Evolutionary conservation across 768 basidiomycete species (phyloP).

Genomic region (Amanita subjunquillea): DNA sequence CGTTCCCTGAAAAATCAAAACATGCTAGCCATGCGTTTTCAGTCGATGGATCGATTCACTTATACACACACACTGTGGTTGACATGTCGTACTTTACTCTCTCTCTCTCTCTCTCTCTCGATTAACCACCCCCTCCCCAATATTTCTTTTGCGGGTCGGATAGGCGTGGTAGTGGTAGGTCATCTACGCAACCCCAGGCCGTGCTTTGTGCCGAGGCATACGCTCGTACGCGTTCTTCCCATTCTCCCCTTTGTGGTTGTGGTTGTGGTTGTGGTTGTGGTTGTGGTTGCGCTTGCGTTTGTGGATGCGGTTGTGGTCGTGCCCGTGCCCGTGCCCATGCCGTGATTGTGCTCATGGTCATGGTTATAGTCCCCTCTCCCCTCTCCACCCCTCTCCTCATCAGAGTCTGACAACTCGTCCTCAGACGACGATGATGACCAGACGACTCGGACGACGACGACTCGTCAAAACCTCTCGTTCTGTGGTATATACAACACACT

Average conservation of each 20-base stretch:
- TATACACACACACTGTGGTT: too few relatives aligned
- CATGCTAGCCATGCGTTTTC: too few relatives aligned
- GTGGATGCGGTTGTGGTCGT: not conserved
- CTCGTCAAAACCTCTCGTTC: constrained; percentile 70
- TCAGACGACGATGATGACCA: constrained; percentile 8
- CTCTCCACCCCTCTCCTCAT: not conserved
- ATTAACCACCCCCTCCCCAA: too few relatives aligned
- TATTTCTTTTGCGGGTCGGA: too few relatives aligned
- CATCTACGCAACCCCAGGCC: too few relatives aligned
- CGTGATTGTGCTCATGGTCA: not conserved
- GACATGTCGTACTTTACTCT: too few relatives aligned
- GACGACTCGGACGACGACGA: constrained; percentile 60
- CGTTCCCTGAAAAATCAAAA: too few relatives aligned
- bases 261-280: not conserved
- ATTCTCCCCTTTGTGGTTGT: not conserved
- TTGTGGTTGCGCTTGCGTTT: not conserved
- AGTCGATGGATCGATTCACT: too few relatives aligned
- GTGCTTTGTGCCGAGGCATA: not conserved
- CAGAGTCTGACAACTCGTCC: not conserved
- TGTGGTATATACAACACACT: constrained; percentile 96
- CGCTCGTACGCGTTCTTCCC: constrained; percentile 5
- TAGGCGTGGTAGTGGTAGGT: too few relatives aligned
- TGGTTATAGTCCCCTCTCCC: too few relatives aligned
- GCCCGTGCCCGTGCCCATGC: not conserved
- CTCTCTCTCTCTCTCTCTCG: too few relatives aligned